Evolutionary conservation across 2,329 filamentous ascomycete species (phyloP).

Genomic region (Emergomyces orientalis): DNA sequence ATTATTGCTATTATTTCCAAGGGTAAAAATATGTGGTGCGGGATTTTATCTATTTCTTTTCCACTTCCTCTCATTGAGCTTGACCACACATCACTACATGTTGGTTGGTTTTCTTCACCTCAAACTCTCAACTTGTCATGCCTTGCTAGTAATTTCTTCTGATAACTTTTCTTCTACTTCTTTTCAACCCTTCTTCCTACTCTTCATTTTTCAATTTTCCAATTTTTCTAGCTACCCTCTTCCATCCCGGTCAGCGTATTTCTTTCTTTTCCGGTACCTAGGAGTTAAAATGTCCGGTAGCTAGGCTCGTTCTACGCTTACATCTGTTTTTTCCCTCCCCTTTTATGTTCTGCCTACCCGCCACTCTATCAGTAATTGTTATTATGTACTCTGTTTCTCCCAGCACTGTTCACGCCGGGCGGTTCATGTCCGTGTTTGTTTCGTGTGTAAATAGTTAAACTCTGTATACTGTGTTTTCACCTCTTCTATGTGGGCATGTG

Average conservation of each 20-base stretch:
- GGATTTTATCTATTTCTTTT: background rate
- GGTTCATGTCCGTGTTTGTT: background rate
- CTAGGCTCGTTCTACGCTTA: background rate
- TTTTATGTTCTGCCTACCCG: background rate
- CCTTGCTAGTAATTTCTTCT: background rate
- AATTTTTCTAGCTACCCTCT: background rate
- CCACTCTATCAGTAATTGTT: background rate
- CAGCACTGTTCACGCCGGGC: background rate
- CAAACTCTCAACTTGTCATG: background rate
- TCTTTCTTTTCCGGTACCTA: background rate
- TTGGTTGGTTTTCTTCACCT: background rate
- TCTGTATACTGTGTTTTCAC: background rate
- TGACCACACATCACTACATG: background rate
- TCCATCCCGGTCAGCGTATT: background rate
- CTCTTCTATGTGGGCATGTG: background rate
- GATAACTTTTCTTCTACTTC: background rate
- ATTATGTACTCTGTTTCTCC: background rate
- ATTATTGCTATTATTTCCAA: no score
- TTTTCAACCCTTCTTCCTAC: background rate
- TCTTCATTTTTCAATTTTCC: background rate
- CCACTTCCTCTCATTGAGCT: background rate
- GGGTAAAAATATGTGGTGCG: background rate
- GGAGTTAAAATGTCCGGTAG: background rate
- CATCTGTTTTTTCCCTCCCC: background rate
- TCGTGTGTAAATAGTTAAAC: background rate